Evolutionary conservation across 169 alveolate genomes (phyloP).

Genomic region (Perkinsus marinus): DNA sequence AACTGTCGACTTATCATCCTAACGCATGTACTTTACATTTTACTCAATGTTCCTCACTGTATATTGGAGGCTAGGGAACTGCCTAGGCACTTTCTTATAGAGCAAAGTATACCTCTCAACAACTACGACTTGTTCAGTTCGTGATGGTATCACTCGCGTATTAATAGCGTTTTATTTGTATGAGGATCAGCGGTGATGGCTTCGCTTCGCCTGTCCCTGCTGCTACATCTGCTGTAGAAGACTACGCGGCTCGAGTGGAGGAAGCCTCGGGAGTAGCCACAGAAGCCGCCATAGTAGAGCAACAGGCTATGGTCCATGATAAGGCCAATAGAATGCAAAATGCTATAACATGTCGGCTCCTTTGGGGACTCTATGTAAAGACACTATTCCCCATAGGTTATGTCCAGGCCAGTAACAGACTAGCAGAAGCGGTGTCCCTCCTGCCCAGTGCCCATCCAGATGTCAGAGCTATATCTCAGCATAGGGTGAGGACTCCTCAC

Average conservation of each 20-base stretch:
- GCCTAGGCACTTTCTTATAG: background rate
- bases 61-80: no score
- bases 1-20: no score
- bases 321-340: background rate
- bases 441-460: background rate
- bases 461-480: background rate
- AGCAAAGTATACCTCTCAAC: no score
- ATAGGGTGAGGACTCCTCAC: background rate
- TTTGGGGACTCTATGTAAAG: background rate
- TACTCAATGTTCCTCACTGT: no score
- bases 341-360: background rate
- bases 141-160: background rate
- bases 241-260: background rate
- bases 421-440: background rate
- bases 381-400: background rate
- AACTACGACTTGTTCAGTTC: background rate
- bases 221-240: background rate
- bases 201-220: background rate
- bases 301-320: background rate
- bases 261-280: background rate
- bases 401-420: background rate
- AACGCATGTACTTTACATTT: no score
- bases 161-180: background rate
- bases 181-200: background rate
- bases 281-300: background rate